Conservation (phyloP, 2,329 filamentous ascomycete species). For the Cadophora luteo-olivacea region DNA sequence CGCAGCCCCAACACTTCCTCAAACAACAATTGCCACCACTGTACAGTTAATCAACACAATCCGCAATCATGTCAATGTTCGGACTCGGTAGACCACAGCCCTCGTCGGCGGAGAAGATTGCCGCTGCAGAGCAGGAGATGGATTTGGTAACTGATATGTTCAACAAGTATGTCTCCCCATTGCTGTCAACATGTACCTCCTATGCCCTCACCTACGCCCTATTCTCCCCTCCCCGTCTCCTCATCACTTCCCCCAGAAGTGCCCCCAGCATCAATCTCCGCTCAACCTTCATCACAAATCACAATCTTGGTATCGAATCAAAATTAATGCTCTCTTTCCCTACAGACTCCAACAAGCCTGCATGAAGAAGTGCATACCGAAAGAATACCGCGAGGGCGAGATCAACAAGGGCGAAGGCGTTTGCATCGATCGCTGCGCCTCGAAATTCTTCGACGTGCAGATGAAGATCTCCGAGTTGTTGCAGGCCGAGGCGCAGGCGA, state of each 20-base stretch:
- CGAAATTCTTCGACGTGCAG: slow-evolving; percentile 99
- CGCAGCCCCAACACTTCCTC: not conserved
- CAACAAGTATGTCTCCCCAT: slow-evolving; percentile 73
- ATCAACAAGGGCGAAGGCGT: slow-evolving; percentile 99
- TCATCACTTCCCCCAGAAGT: too few species aligned
- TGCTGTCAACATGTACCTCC: not conserved
- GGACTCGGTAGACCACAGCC: slow-evolving; percentile 80
- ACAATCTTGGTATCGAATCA: too few species aligned
- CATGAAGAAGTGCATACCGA: slow-evolving; percentile 91
- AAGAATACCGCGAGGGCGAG: slow-evolving; percentile 92
- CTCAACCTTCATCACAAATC: too few species aligned
- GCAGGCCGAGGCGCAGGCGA: slow-evolving; percentile 81
- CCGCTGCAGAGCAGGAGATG: slow-evolving; percentile 94
- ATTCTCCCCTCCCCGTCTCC: slow-evolving; percentile 2
- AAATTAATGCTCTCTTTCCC: too few species aligned
- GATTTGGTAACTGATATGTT: slow-evolving; percentile 99
- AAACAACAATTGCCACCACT: not conserved
- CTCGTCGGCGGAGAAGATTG: slow-evolving; percentile 96
- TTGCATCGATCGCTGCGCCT: slow-evolving; percentile 95
- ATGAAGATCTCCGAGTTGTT: slow-evolving; percentile 97
- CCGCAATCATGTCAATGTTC: slow-evolving; percentile 71
- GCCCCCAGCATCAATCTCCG: too few species aligned
- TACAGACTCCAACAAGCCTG: slow-evolving; percentile 84
- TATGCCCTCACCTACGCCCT: not conserved
- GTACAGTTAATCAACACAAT: slow-evolving; percentile 11